These are phyloP conservation scores for Globisporangium barbulae DNA, from an alignment of 352 stramenopile genomes.

Conservation along the genomic window DNA sequence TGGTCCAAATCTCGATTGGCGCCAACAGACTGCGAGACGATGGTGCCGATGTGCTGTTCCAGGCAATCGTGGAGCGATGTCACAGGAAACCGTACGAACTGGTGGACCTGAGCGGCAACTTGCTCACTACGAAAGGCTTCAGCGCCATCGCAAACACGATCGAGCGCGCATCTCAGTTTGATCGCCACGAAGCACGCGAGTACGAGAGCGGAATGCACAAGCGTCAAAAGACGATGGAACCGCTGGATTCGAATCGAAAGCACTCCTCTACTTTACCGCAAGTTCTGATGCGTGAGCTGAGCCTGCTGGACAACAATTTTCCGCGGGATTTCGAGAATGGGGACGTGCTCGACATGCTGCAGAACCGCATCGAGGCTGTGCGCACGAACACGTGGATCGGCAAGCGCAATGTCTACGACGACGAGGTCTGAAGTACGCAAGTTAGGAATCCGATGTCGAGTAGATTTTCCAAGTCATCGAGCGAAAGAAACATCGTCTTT, in stretches of 20 bases:
- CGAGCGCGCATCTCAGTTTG: not conserved
- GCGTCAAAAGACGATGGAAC: constrained; percentile 11
- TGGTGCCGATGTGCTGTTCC: constrained; percentile 42
- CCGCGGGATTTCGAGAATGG: constrained; percentile 23
- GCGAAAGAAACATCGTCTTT: not conserved
- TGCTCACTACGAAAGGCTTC: constrained; percentile 56
- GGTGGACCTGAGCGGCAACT: constrained; percentile 73
- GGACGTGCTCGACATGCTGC: constrained; percentile 27
- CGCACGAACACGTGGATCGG: constrained; percentile 61
- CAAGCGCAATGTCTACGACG: constrained; percentile 77
- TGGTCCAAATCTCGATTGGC: constrained; percentile 53
- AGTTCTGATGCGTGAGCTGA: constrained; percentile 45
- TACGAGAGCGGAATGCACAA: constrained; percentile 6
- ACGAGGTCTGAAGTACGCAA: constrained; percentile 52
- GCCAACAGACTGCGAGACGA: constrained; percentile 70
- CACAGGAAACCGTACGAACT: constrained; percentile 34
- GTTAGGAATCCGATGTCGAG: constrained; percentile 1
- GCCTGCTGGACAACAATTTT: constrained; percentile 77
- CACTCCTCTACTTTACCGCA: not conserved
- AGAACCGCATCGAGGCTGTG: constrained; percentile 34
- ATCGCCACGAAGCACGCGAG: too few relatives aligned
- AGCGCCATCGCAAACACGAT: constrained; percentile 37
- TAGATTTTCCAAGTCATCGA: constrained; percentile 3
- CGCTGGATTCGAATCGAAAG: too few relatives aligned
- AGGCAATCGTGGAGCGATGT: constrained; percentile 44